Percentiles rank a stretch among this genome's conserved stretches.
These are phyloP conservation scores for Asterochloris erici DNA, from an alignment of 139 green algal genomes.

Conservation along the genomic window DNA sequence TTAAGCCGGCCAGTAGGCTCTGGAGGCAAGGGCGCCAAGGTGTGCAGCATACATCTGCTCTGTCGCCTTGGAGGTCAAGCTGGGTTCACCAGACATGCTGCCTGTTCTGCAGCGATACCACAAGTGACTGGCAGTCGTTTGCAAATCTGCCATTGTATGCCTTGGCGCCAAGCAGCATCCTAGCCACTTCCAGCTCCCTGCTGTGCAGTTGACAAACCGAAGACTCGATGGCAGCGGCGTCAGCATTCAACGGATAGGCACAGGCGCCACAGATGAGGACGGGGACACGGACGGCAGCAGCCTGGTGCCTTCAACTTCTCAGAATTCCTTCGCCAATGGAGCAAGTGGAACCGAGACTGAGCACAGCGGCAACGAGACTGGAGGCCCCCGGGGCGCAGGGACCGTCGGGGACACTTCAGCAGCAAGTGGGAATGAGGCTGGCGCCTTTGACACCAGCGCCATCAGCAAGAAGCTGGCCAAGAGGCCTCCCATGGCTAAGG, in stretches of 20 bases:
- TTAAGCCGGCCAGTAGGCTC: background rate
- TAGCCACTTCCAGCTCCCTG: too few species aligned
- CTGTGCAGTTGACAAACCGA: background rate
- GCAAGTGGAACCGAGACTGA: too few species aligned
- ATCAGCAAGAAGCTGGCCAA: constrained; percentile 22
- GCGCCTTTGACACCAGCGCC: constrained; percentile 24
- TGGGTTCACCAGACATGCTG: background rate
- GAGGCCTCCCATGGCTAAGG: constrained; percentile 2
- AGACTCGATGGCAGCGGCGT: background rate
- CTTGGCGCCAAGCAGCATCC: background rate
- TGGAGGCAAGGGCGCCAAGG: background rate
- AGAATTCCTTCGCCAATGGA: background rate
- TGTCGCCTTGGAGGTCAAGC: background rate
- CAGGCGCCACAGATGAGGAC: constrained; percentile 5
- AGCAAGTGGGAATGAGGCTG: background rate
- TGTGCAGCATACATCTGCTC: background rate
- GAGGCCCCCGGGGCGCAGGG: background rate
- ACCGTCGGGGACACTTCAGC: background rate
- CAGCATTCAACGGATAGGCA: background rate
- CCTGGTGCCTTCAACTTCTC: background rate
- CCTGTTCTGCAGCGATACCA: too few species aligned
- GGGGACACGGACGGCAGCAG: constrained; percentile 7
- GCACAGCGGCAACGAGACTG: background rate
- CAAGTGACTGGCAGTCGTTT: too few species aligned
- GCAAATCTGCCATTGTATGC: background rate